Conservation (phyloP, 108 stramenopile genomes). For the Pseudonitzschia pungens region DNA sequence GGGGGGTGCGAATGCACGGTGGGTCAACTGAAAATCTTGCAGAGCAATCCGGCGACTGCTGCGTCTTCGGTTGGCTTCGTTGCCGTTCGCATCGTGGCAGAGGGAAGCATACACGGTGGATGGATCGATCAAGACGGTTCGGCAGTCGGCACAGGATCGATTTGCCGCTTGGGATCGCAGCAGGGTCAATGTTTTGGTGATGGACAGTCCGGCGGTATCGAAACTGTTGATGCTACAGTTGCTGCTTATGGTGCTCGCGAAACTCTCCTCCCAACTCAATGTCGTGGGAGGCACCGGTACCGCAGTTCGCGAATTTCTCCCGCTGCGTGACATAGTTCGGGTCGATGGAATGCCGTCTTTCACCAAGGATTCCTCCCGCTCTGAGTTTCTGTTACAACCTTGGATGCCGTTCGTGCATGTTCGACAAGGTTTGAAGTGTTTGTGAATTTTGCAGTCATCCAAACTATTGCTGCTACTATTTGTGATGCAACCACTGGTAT, state of each 20-base stretch:
- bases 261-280: too few species aligned
- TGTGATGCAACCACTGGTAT: too few species aligned
- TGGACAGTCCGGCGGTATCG: constrained; percentile 18
- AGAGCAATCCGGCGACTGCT: constrained; percentile 7
- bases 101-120: constrained; percentile 45
- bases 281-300: too few species aligned
- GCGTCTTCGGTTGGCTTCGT: not conserved
- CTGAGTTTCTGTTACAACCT: too few species aligned
- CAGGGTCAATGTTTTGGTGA: constrained; percentile 34
- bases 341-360: too few species aligned
- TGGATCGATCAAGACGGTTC: constrained; percentile 46
- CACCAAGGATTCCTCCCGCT: too few species aligned
- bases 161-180: constrained; percentile 43
- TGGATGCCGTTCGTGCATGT: too few species aligned
- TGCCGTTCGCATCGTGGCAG: constrained; percentile 1
- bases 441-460: too few species aligned
- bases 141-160: constrained; percentile 60
- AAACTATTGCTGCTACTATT: too few species aligned
- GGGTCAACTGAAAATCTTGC: constrained; percentile 37
- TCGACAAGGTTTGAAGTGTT: too few species aligned
- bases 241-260: not conserved
- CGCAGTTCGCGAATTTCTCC: too few species aligned
- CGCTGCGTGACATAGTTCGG: too few species aligned
- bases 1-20: constrained; percentile 36
- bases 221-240: not conserved